Percentiles rank a stretch among this genome's conserved stretches.
Evolutionary conservation across 495 filamentous ascomycete species (phyloP).

Genomic region (Aspergillus kassunensis): DNA sequence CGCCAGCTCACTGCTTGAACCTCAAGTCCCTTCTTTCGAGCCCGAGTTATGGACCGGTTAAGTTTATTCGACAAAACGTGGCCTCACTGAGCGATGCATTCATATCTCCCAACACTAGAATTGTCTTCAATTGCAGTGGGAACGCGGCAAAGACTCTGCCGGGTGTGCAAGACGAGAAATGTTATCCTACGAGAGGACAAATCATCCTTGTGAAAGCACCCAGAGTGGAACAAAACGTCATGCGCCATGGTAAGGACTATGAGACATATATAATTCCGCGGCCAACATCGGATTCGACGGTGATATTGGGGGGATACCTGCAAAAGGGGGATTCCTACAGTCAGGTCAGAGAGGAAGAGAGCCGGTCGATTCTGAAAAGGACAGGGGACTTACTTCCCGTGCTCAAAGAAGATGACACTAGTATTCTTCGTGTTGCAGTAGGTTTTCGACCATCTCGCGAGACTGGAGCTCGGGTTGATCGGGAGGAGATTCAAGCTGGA

Average conservation of each 20-base stretch:
- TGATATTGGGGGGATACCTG: conserved; percentile 30
- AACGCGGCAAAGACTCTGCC: conserved; percentile 20
- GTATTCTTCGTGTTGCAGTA: conserved; percentile 21
- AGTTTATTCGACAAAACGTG: conserved; percentile 20
- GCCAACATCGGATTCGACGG: conserved; percentile 27
- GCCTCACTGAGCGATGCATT: conserved; percentile 21
- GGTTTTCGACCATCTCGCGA: conserved; percentile 29
- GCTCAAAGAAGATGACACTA: conserved; percentile 12
- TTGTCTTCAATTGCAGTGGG: conserved; percentile 32
- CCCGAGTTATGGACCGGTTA: conserved; percentile 12
- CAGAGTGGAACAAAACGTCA: conserved; percentile 23
- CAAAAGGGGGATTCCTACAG: conserved; percentile 19
- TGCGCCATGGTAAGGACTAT: conserved; percentile 32
- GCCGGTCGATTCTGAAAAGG: conserved; percentile 26
- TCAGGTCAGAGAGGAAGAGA: conserved; percentile 17
- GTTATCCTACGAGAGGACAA: conserved; percentile 35
- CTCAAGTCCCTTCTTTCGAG: neutral
- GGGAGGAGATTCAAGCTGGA: conserved; percentile 12
- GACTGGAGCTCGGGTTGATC: conserved; percentile 26
- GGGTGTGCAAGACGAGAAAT: conserved; percentile 25
- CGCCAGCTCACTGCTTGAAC: conserved; percentile 16
- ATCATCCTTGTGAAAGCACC: conserved; percentile 36
- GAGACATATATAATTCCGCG: conserved; percentile 35
- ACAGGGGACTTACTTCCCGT: conserved; percentile 20
- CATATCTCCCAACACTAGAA: conserved; percentile 14